A percentile compares a stretch with the other conserved stretches of the same genome.
Conservation (phyloP, 1,139 yeast genomes). For the Taiozyma onychis region DNA sequence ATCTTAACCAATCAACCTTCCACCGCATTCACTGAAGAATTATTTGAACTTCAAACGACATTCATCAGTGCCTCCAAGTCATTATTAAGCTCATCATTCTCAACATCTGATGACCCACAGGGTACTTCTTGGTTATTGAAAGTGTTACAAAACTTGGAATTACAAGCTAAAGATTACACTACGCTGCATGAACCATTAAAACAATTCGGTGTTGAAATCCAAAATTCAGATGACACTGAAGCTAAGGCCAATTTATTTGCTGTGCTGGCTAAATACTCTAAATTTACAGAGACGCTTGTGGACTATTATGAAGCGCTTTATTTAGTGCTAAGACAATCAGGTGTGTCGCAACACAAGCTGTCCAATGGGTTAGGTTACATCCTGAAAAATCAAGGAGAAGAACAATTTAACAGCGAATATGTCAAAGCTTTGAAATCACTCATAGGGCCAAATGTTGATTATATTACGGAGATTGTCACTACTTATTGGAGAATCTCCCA, state of each 20-base stretch:
- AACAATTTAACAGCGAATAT: conserved; percentile 20
- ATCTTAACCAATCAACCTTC: conserved; percentile 12
- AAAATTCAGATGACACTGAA: conserved; percentile 4
- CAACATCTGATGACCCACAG: neutral
- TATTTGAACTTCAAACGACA: conserved; percentile 1
- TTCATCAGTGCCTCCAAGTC: conserved; percentile 11
- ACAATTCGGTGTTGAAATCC: conserved; percentile 11
- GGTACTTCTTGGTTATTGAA: conserved; percentile 19
- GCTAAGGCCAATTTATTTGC: conserved; percentile 28
- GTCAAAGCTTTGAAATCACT: conserved; percentile 19
- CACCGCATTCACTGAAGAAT: neutral
- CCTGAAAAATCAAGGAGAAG: conserved; percentile 3
- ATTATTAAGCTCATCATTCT: conserved; percentile 4
- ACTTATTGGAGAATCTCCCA: conserved; percentile 13
- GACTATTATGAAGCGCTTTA: conserved; percentile 29
- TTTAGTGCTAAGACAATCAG: conserved; percentile 24
- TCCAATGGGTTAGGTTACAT: conserved; percentile 6
- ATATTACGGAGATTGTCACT: conserved; percentile 18
- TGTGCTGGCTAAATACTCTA: conserved; percentile 24
- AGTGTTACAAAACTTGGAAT: conserved; percentile 11
- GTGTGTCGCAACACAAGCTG: conserved; percentile 10
- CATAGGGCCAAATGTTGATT: conserved; percentile 3
- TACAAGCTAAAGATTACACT: conserved; percentile 7
- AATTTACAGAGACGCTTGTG: conserved; percentile 9
- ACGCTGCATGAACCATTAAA: conserved; percentile 7